Conservation (phyloP, 139 green algal genomes). For the Chlorella ohadii region DNA sequence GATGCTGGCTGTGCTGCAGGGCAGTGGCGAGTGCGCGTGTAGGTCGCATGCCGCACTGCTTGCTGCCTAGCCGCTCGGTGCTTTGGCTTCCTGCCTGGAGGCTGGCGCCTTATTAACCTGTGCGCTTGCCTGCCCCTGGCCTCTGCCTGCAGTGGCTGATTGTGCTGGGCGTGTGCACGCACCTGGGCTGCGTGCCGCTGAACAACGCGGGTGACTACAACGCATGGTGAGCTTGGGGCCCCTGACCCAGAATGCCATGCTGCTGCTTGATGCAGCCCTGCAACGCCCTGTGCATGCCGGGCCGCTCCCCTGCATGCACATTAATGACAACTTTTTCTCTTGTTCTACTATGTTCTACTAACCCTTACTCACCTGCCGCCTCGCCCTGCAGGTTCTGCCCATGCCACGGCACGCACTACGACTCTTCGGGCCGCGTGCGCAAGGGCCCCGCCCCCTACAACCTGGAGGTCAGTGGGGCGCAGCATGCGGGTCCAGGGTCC, state of each 20-base stretch:
- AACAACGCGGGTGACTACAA: slow-evolving; percentile 96
- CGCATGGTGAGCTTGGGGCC: slow-evolving; percentile 86
- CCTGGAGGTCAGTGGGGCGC: slow-evolving; percentile 83
- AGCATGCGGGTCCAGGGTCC: too few relatives aligned
- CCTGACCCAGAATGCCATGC: too few relatives aligned
- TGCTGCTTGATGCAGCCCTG: too few relatives aligned
- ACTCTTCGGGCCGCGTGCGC: slow-evolving; percentile 93
- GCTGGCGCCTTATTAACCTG: too few relatives aligned
- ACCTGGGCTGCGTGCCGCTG: slow-evolving; percentile 98
- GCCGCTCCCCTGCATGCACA: too few relatives aligned
- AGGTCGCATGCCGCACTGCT: neutral
- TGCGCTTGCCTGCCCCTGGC: neutral
- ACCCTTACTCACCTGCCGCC: too few relatives aligned
- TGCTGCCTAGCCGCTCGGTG: too few relatives aligned
- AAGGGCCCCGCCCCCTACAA: slow-evolving; percentile 98
- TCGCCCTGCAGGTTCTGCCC: slow-evolving; percentile 56
- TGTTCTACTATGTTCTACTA: too few relatives aligned
- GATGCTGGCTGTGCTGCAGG: neutral
- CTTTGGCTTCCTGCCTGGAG: too few relatives aligned
- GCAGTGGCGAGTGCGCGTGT: neutral
- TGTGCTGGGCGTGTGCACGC: slow-evolving; percentile 98
- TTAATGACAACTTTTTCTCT: too few relatives aligned
- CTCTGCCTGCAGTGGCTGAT: slow-evolving; percentile 94
- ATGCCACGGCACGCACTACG: slow-evolving; percentile 97
- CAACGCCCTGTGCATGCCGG: too few relatives aligned